phyloP scores from a whole-genome alignment of 2,329 filamentous ascomycete species.

The Alternaria gansuensis region DNA sequence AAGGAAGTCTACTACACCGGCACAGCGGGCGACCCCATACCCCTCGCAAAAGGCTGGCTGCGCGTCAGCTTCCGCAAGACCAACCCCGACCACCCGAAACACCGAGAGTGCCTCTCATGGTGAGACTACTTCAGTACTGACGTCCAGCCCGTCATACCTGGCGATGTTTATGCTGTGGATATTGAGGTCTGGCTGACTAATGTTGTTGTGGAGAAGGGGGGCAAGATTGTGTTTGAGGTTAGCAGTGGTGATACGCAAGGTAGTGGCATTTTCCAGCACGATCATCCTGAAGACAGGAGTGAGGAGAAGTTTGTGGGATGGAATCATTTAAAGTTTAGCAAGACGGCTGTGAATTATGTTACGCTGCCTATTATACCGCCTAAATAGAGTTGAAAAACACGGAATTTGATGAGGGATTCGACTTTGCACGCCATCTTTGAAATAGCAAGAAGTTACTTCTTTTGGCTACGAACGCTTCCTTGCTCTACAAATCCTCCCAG shows the following conservation, averaged over 20 bases:
- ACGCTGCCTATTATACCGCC: constrained; percentile 63
- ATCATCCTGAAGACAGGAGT: constrained; percentile 59
- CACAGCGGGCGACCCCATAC: constrained; percentile 70
- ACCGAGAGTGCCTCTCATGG: constrained; percentile 65
- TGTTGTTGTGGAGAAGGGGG: constrained; percentile 64
- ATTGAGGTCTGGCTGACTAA: constrained; percentile 73
- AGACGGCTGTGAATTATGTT: constrained; percentile 61
- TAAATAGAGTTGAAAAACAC: constrained; percentile 33
- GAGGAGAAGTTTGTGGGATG: constrained; percentile 56
- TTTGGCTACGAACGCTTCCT: no score
- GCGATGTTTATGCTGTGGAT: constrained; percentile 67
- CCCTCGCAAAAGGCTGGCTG: constrained; percentile 71
- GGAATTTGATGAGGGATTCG: background rate
- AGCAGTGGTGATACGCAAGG: constrained; percentile 66
- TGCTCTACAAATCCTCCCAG: no score
- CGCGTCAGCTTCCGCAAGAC: constrained; percentile 66
- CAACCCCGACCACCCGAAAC: constrained; percentile 60
- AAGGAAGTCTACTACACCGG: constrained; percentile 71
- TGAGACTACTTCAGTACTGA: constrained; percentile 68
- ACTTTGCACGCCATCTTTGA: background rate
- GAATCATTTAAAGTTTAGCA: constrained; percentile 65
- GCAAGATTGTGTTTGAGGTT: constrained; percentile 65
- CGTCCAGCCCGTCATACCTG: constrained; percentile 60
- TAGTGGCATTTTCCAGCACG: constrained; percentile 65
- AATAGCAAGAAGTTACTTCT: no score